phyloP scores from a whole-genome alignment of 2,329 filamentous ascomycete species.

The Orbilia ellipsospora region DNA sequence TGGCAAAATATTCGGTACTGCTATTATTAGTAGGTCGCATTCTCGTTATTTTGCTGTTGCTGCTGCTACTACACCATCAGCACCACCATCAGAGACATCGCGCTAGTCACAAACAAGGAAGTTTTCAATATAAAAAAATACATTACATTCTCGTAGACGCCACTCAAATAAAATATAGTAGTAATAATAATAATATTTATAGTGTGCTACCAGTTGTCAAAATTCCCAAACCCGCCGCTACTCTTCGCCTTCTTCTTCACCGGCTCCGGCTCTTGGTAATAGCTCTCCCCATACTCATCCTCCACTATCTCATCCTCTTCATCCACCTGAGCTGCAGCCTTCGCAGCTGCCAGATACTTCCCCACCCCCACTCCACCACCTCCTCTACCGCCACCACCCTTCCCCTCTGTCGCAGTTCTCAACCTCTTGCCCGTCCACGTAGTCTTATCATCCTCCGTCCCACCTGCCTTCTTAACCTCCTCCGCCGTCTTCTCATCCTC shows the following conservation, averaged over 20 bases:
- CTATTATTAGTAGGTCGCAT: conserved; percentile 34
- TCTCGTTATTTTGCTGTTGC: background rate
- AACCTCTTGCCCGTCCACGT: conserved; percentile 98
- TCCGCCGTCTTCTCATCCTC: conserved; percentile 70
- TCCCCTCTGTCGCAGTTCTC: conserved; percentile 67
- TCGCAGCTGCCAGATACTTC: conserved; percentile 80
- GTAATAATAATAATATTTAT: too few species aligned
- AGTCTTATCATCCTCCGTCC: conserved; percentile 84
- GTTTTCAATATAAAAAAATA: too few species aligned
- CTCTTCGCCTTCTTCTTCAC: conserved; percentile 82
- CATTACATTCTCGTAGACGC: too few species aligned
- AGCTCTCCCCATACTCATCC: conserved; percentile 71
- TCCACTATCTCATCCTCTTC: conserved; percentile 61
- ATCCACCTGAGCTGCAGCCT: conserved; percentile 59
- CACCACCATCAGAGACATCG: background rate
- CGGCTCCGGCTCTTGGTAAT: conserved; percentile 73
- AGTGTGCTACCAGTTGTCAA: conserved; percentile 80
- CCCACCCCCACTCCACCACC: conserved; percentile 69
- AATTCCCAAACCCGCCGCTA: conserved; percentile 86
- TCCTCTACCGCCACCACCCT: conserved; percentile 65
- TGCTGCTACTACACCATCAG: too few species aligned
- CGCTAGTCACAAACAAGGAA: background rate
- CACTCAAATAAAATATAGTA: too few species aligned
- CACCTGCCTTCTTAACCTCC: conserved; percentile 73
- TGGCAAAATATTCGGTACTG: conserved; percentile 29